Percentiles rank a stretch among this genome's conserved stretches.
These are phyloP conservation scores for Haematococcus lacustris DNA, from an alignment of 139 green algal species.

Conservation along the genomic window DNA sequence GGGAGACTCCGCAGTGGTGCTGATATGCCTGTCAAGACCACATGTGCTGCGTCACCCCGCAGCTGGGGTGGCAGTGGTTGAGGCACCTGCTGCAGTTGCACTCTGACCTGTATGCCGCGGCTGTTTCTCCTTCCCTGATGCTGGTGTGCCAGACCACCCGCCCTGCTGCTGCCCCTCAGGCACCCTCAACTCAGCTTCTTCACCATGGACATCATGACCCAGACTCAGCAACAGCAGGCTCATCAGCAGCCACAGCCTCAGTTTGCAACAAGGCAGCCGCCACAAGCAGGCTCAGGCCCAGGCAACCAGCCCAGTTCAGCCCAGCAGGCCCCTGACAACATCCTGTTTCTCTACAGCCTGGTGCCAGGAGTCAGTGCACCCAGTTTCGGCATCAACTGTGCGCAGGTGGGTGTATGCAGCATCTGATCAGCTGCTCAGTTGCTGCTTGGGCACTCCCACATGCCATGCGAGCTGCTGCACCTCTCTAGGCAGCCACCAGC, in stretches of 20 bases:
- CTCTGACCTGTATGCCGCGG: no score
- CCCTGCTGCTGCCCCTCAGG: no score
- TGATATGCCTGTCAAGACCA: no score
- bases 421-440: not conserved
- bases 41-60: no score
- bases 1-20: no score
- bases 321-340: slow-evolving; percentile 8
- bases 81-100: no score
- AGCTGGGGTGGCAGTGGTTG: no score
- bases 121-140: no score
- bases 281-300: not conserved
- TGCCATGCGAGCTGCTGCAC: not conserved
- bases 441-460: no score
- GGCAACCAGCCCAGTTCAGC: not conserved
- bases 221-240: not conserved
- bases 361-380: slow-evolving; percentile 40
- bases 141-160: no score
- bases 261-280: no score
- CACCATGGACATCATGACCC: slow-evolving; percentile 63
- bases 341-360: slow-evolving; percentile 74
- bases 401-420: slow-evolving; percentile 11
- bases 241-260: no score
- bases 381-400: slow-evolving; percentile 60
- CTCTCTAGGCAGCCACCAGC: not conserved
- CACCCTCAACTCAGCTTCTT: slow-evolving; percentile 45